phyloP scores from a whole-genome alignment of 2,329 filamentous ascomycete genomes.

The Colletotrichum tabaci region DNA sequence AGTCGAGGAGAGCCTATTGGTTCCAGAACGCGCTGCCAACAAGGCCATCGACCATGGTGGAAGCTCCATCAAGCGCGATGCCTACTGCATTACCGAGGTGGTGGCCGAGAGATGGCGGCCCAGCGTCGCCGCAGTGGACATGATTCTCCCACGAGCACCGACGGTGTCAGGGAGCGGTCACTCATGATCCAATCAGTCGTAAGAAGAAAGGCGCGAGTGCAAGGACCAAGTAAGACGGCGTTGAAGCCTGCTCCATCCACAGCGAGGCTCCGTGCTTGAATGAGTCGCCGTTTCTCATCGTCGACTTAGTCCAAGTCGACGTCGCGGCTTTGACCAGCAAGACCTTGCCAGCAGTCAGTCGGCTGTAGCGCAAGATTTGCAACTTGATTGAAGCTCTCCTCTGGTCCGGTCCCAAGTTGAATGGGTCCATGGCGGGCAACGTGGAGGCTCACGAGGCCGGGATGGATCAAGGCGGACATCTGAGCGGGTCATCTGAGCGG shows the following conservation, averaged over 20 bases:
- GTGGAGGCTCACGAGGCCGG: slow-evolving; percentile 34
- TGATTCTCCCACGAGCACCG: slow-evolving; percentile 24
- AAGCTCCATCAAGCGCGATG: slow-evolving; percentile 6
- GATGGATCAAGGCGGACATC: slow-evolving; percentile 28
- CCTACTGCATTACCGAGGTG: not conserved
- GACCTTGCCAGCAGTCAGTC: slow-evolving; percentile 18
- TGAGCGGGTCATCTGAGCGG: slow-evolving; percentile 27
- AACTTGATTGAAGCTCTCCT: slow-evolving; percentile 1
- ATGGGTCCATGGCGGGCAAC: slow-evolving; percentile 23
- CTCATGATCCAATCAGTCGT: slow-evolving; percentile 28
- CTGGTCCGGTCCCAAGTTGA: slow-evolving; percentile 3
- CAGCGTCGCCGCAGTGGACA: slow-evolving; percentile 19
- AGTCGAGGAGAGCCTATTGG: slow-evolving; percentile 19
- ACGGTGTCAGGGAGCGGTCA: slow-evolving; percentile 37
- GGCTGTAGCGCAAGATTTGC: slow-evolving; percentile 20
- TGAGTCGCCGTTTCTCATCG: slow-evolving; percentile 1
- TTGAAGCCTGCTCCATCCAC: not conserved
- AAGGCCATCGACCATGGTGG: not conserved
- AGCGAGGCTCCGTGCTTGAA: not conserved
- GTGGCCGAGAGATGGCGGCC: not conserved
- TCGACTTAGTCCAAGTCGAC: not conserved
- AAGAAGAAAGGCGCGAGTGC: slow-evolving; percentile 24
- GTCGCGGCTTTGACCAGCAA: slow-evolving; percentile 8
- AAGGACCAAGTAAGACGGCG: slow-evolving; percentile 13
- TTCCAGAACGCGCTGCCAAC: slow-evolving; percentile 30